Percentiles rank a stretch among this genome's conserved stretches.
Conservation (phyloP, 1,139 yeast genomes). For the Nematodospora anomalae region DNA sequence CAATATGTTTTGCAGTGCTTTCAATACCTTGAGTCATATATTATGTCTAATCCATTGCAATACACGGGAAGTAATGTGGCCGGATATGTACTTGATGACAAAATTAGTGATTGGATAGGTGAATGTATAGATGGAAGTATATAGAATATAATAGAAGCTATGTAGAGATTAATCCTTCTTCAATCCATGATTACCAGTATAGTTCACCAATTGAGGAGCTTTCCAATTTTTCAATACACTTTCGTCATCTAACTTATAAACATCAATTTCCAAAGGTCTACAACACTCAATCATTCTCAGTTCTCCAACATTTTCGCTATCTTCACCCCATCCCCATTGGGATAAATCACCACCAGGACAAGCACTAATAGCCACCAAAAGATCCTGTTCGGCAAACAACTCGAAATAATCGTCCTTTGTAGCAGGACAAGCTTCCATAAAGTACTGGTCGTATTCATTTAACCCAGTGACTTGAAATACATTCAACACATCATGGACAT, state of each 20-base stretch:
- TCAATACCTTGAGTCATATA: conserved; percentile 28
- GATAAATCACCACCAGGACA: conserved; percentile 74
- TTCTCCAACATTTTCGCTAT: conserved; percentile 39
- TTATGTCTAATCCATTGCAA: conserved; percentile 24
- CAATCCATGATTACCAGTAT: conserved; percentile 59
- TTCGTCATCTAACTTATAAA: conserved; percentile 50
- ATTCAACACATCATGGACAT: conserved; percentile 68
- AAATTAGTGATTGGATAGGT: conserved; percentile 50
- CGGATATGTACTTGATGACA: conserved; percentile 46
- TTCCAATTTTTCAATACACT: conserved; percentile 49
- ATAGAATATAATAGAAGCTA: conserved; percentile 21
- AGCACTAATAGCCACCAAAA: conserved; percentile 63
- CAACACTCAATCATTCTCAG: conserved; percentile 61
- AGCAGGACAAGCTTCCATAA: conserved; percentile 71
- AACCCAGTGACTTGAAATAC: conserved; percentile 72
- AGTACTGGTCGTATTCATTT: conserved; percentile 63
- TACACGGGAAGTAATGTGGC: conserved; percentile 48
- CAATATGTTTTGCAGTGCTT: conserved; percentile 27
- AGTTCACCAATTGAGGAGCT: conserved; percentile 50
- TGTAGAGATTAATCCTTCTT: conserved; percentile 18
- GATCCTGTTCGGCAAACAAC: conserved; percentile 65
- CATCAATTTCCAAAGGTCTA: conserved; percentile 62
- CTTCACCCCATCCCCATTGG: conserved; percentile 71
- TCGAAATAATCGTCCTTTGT: conserved; percentile 59
- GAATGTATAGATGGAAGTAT: conserved; percentile 46